Base-by-base conservation (phyloP, 805 yeast genomes). In the Wickerhamiella qilinensis region DNA sequence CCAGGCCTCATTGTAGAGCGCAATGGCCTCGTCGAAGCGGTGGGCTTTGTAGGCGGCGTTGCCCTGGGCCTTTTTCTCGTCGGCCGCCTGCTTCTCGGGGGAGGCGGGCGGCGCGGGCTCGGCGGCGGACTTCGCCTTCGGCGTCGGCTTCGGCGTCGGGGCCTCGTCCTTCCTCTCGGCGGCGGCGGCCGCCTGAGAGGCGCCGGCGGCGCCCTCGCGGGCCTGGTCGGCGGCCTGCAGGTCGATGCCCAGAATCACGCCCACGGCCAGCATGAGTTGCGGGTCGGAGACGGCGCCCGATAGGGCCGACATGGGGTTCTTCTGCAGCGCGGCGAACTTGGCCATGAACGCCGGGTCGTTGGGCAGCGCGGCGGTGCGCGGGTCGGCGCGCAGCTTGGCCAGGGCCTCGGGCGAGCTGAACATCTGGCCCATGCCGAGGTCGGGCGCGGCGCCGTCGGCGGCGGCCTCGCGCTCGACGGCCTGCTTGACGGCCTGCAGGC, bases 1-100 rank as follows among this genome's bases (percentile, higher is more conserved):
- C 80, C 84, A 91, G 2, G 99, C 99, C 55, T 75, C 70, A 55
- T 81, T 67, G 63, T 91, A 91, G 45, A 73, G 65, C 41, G 64
- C 83, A 56, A 91, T 88, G 33, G 99, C 98, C 53, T 79, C 94
- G 54, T 84, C 95, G 49, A 91, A 91, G 53, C 85, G 68, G 57
- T 79, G 80, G 47, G 76, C 66, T 62, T 91, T 91, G 69, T 91
- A 91, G 35, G 81, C 65, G 36, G 69, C 65, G 63, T 91, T 91
- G 46, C 96, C 99, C 58, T 76, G 73, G 4, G 80, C 79, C 58
- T 91, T 91, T 43, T 70, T 75, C 14, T 64, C 60, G 31, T 60
- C 65, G n/a, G 68, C 62, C 38, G 51, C 50, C 20, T 43, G 48
- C 46, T 53, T 51, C 21, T 51, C 59, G 25, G 50, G 52, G 25